Conservation (phyloP, 2,329 filamentous ascomycete species). For the Beauveria brongniartii region DNA sequence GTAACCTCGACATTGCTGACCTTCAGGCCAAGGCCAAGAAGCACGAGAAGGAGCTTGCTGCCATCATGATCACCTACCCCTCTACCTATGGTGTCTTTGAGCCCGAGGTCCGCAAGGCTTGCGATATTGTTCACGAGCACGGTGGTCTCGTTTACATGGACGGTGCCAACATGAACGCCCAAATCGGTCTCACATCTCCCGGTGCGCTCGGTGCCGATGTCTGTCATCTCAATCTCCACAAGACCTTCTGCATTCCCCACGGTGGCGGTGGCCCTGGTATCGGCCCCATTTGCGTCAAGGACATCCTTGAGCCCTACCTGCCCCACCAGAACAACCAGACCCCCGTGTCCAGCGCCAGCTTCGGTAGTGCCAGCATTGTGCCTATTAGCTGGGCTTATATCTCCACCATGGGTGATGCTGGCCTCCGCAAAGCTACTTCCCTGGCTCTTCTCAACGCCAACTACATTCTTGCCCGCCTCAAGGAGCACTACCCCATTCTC, state of each 20-base stretch:
- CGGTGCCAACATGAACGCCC: conserved; percentile 96
- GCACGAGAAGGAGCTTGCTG: conserved; percentile 75
- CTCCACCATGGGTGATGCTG: conserved; percentile 76
- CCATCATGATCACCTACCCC: conserved; percentile 96
- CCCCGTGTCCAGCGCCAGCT: conserved; percentile 68
- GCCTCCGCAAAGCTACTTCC: conserved; percentile 82
- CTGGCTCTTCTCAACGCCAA: conserved; percentile 94
- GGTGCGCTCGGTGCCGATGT: conserved; percentile 94
- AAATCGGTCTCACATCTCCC: conserved; percentile 90
- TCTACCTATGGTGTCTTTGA: conserved; percentile 95
- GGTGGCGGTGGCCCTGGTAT: conserved; percentile 91
- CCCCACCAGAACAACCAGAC: conserved; percentile 40
- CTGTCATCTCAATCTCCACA: conserved; percentile 95
- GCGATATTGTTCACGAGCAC: conserved; percentile 74
- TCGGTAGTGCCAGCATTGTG: conserved; percentile 83
- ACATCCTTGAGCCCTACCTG: conserved; percentile 68
- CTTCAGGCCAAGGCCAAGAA: conserved; percentile 83
- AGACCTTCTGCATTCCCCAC: conserved; percentile 98
- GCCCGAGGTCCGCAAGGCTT: conserved; percentile 77
- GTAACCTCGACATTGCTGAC: conserved; percentile 82
- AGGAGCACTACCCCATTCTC: conserved; percentile 80
- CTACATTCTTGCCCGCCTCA: conserved; percentile 84
- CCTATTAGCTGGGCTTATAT: conserved; percentile 96
- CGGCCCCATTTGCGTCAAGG: conserved; percentile 85
- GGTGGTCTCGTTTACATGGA: conserved; percentile 98